These are phyloP conservation scores for Fusarium subtropicale DNA, from an alignment of 2,329 filamentous ascomycete species.

Conservation along the genomic window DNA sequence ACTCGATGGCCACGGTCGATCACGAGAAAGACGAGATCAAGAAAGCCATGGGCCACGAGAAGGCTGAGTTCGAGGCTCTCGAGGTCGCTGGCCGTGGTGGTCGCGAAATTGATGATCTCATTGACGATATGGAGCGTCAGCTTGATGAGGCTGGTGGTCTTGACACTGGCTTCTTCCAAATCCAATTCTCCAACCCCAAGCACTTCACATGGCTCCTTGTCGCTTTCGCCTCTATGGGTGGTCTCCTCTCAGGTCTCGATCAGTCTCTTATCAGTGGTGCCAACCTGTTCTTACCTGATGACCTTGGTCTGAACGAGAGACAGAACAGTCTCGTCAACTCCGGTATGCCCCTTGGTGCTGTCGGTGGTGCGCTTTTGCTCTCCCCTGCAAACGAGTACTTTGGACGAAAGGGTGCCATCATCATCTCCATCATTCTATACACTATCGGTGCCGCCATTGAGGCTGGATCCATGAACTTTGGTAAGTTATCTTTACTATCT, in stretches of 20 bases:
- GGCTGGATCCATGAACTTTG: slow-evolving; percentile 75
- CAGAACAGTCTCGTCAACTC: slow-evolving; percentile 76
- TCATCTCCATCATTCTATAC: slow-evolving; percentile 76
- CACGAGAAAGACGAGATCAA: slow-evolving; percentile 39
- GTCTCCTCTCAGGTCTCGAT: slow-evolving; percentile 77
- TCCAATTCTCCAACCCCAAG: slow-evolving; percentile 69
- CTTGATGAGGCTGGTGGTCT: slow-evolving; percentile 51
- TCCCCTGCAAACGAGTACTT: slow-evolving; percentile 75
- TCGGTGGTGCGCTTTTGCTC: slow-evolving; percentile 75
- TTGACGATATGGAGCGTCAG: slow-evolving; percentile 57
- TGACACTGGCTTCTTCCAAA: slow-evolving; percentile 60
- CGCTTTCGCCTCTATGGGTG: slow-evolving; percentile 80
- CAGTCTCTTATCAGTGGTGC: slow-evolving; percentile 79
- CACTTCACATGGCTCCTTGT: slow-evolving; percentile 75
- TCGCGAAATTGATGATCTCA: slow-evolving; percentile 54
- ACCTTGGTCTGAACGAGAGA: slow-evolving; percentile 64
- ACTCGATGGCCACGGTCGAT: slow-evolving; percentile 41
- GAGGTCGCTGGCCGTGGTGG: slow-evolving; percentile 53
- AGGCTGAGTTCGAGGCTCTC: slow-evolving; percentile 51
- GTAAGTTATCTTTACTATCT: slow-evolving; percentile 36
- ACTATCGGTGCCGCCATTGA: slow-evolving; percentile 76
- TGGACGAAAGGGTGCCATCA: slow-evolving; percentile 75
- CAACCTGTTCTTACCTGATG: slow-evolving; percentile 72
- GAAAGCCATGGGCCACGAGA: slow-evolving; percentile 41
- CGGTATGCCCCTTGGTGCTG: slow-evolving; percentile 77